Evolutionary conservation across 2,329 filamentous ascomycete species (phyloP).

Genomic region (Emergomyces africanus): DNA sequence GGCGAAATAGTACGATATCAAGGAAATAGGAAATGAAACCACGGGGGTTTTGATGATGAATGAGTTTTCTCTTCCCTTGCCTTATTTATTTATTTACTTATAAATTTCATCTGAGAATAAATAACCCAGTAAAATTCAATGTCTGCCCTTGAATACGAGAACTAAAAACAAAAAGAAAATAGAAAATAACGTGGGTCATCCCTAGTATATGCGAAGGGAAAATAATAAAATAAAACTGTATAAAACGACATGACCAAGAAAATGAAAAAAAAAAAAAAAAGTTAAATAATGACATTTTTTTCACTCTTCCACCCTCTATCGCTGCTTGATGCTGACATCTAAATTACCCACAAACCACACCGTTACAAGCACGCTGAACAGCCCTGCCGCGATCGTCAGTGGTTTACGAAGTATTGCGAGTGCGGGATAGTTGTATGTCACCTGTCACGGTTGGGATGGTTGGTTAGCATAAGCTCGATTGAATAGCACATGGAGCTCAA

Average conservation of each 20-base stretch:
- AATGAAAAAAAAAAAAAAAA: neutral
- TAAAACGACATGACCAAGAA: neutral
- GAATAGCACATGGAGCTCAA: neutral
- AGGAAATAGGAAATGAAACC: neutral
- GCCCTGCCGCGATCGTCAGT: constrained; percentile 60
- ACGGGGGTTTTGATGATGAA: no score
- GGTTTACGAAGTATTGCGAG: constrained; percentile 72
- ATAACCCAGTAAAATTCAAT: neutral
- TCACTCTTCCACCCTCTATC: constrained; percentile 19
- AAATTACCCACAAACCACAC: constrained; percentile 65
- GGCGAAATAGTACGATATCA: neutral
- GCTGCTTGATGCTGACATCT: constrained; percentile 65
- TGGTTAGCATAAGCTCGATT: neutral
- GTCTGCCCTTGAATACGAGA: neutral
- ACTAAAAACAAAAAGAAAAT: neutral
- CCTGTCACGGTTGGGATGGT: constrained; percentile 18
- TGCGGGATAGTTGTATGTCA: constrained; percentile 77
- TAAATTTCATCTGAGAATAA: neutral
- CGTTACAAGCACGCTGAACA: constrained; percentile 60
- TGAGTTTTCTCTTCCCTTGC: neutral
- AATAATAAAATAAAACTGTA: neutral
- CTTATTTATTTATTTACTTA: no score
- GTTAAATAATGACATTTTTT: neutral
- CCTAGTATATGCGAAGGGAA: neutral
- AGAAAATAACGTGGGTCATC: neutral